Base-by-base conservation (phyloP, 2,329 filamentous ascomycete genomes). In the Monosporascus cannonballus region DNA sequence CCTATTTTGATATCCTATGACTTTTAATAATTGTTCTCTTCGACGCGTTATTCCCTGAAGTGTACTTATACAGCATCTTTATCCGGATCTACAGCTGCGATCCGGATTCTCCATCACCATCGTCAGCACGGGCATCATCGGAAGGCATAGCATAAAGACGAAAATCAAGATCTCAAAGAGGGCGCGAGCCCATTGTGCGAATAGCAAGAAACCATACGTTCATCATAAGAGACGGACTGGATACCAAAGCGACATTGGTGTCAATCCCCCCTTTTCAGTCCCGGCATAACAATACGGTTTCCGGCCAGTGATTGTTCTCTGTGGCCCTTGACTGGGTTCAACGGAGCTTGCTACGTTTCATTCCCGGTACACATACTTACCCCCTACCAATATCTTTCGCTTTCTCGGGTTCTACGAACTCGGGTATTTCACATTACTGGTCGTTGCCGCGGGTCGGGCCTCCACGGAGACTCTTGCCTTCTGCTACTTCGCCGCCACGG, bases 181-280 rank as follows among this genome's bases (percentile, higher is more conserved):
- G 62, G 61, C 62, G 62, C 62, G 50, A 65, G 62, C 62, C 62
- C 56, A 56, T 14, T 46, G 54, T 49, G 52, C 36, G 39, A 48
- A 50, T 54, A 54, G 50, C 51, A 45, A 50, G 49, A 30, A 53
- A 25, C 42, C 54, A 50, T 48, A 37, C 50, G 54, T 53, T 55
- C 54, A 56, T 47, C 42, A 56, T 24, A 46, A 9, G 51, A 61
- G 45, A 60, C 47, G 55, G 57, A 59, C 58, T 56, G 58, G 57
- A 44, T 22, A 58, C 57, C 58, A 56, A 51, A 56, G 30, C 25
- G 56, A 59, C 51, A 14, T 55, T 51, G 48, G 55, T 53, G 56
- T 58, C 58, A 56, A 27, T 18, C 27, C 36, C 25, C 18, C 37
- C 20, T 27, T 36, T 15, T 18, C 9, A 38, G 9, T 18, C 25